These are phyloP conservation scores for Phytophthora multivora DNA, from an alignment of 352 stramenopile genomes.

Conservation along the genomic window DNA sequence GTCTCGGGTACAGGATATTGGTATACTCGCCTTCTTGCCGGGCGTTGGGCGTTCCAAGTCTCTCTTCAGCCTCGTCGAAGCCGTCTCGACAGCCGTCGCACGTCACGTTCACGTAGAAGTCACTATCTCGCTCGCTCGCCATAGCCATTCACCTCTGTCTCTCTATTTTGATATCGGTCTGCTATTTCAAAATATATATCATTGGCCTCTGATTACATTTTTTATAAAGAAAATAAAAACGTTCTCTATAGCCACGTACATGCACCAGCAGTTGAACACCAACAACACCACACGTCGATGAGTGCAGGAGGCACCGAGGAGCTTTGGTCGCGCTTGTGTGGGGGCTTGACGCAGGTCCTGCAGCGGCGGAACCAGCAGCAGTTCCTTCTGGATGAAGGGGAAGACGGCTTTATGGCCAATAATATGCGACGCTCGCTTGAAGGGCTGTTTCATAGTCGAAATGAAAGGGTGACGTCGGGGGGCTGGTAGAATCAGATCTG, in stretches of 20 bases:
- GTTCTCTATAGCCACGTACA: not conserved
- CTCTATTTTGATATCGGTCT: conserved; percentile 22
- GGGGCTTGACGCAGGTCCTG: conserved; percentile 1
- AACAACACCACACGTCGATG: not conserved
- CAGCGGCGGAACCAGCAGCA: conserved; percentile 9
- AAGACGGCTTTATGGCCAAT: conserved; percentile 6
- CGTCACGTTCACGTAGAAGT: conserved; percentile 46
- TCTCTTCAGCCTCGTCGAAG: conserved; percentile 21
- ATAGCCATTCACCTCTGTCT: conserved; percentile 11
- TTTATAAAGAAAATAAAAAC: not conserved
- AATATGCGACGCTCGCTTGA: not conserved
- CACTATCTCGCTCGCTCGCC: conserved; percentile 31
- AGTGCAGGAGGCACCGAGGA: not conserved
- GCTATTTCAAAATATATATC: conserved; percentile 5
- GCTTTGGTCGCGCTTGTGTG: not conserved
- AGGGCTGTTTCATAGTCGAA: conserved; percentile 21
- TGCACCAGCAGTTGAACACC: conserved; percentile 1
- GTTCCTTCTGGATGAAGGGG: conserved; percentile 14
- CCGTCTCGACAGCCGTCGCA: conserved; percentile 25
- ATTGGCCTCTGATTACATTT: conserved; percentile 18
- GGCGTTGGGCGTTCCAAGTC: conserved; percentile 16
- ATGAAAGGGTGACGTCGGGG: conserved; percentile 14
- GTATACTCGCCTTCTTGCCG: conserved; percentile 38
- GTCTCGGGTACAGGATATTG: conserved; percentile 33
- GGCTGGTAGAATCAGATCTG: conserved; percentile 24